Evolutionary conservation across 129 eudicot genomes (phyloP), one percentile per base, ranked within the genome.

Genomic region (Ambrosia artemisiifolia): DNA sequence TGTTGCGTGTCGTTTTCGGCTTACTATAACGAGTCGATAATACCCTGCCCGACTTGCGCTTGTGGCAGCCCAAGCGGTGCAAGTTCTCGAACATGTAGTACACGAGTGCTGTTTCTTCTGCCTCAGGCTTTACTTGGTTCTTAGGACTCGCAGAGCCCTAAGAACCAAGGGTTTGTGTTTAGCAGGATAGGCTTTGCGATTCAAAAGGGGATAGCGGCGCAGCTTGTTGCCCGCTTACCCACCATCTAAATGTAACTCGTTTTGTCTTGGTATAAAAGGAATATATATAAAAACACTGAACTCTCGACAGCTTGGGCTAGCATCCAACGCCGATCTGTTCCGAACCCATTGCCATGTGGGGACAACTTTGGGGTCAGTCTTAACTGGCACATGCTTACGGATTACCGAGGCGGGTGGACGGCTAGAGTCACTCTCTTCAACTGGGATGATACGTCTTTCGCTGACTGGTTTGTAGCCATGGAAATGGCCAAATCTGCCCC

Each of bases 1-100:
- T 94, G 99, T 40, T 94, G 99, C 6, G 99, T 94, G 36, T 94
- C 99, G 13, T 94, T 90, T 57, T 94, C 99, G 1, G 96, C 99
- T 54, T 94, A 72, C 69, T 90, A 71, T 64, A 94, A 94, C 12
- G 97, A 90, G 71, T 94, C 99, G 1, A 84, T 94, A 18, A 78
- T 94, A 51, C 99, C 99, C 1, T 94, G 99, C 81, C 86, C 62
- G n/a, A 94, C 99, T 4, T 94, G 99, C 35, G 93, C 99, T 6
- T 94, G 99, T 65, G 97, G 99, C 13, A 90, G 99, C 79, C 91
- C 95, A 1, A 68, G 78, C 6, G 67, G 66, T 18, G 12, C 82
- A 0, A 48, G 53, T 50, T 18, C 77, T n/a, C 82, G 64, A 3
- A 82, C 95, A 0, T 94, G 98, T 38, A 90, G 98, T 33, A 76